Conservation (phyloP, 345 rosid species). For the Viola odorata region DNA sequence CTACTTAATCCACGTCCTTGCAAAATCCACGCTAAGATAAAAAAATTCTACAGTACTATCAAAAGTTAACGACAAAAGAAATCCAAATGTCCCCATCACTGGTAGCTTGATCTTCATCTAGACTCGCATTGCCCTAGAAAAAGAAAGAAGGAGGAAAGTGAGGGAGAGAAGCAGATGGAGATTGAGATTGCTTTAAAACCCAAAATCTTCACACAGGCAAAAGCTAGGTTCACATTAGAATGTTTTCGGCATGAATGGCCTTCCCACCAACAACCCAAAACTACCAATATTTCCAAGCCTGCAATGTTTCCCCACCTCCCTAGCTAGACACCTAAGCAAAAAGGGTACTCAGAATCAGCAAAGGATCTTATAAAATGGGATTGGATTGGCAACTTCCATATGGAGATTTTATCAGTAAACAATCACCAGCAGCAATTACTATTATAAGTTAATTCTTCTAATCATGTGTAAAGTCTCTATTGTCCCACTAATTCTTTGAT, state of each 20-base stretch:
- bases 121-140: background rate
- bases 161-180: no score
- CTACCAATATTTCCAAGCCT: background rate
- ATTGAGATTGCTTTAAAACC: background rate
- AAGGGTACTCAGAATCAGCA: background rate
- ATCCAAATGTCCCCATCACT: background rate
- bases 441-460: no score
- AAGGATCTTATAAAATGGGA: background rate
- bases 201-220: background rate
- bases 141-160: background rate
- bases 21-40: constrained; percentile 9
- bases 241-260: background rate
- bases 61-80: background rate
- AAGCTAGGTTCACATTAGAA: background rate
- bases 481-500: no score
- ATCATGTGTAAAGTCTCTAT: no score
- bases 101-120: background rate
- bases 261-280: background rate
- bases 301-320: background rate
- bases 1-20: constrained; percentile 6
- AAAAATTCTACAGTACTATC: background rate
- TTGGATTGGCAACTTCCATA: background rate
- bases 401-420: background rate
- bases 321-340: background rate
- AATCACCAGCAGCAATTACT: background rate